phyloP scores from a whole-genome alignment of 345 rosid genomes.

The Populus davidiana region DNA sequence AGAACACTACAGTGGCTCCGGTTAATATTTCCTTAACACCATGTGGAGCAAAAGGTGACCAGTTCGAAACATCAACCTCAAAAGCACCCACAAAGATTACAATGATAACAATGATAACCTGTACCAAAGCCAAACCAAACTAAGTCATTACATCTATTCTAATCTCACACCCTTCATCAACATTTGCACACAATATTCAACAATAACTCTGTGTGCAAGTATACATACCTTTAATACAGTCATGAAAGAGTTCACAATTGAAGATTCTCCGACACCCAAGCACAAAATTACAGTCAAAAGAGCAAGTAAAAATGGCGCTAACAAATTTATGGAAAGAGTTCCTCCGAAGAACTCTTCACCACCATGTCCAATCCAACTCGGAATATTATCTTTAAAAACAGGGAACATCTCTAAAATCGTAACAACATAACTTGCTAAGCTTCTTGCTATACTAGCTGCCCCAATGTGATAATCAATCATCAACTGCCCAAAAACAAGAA shows the following conservation, averaged over 20 bases:
- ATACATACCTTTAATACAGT: conserved; percentile 64
- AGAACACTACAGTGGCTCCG: conserved; percentile 92
- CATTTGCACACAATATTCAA: neutral
- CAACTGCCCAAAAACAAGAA: conserved; percentile 84
- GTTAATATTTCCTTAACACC: conserved; percentile 72
- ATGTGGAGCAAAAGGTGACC: conserved; percentile 92
- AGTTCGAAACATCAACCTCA: conserved; percentile 78
- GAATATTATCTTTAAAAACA: conserved; percentile 51
- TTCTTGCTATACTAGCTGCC: conserved; percentile 93
- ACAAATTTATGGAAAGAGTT: conserved; percentile 64
- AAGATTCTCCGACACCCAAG: conserved; percentile 81
- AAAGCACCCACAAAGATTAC: conserved; percentile 79
- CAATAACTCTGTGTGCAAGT: neutral
- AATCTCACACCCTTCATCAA: neutral
- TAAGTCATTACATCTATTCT: neutral
- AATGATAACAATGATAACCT: conserved; percentile 78
- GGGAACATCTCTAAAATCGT: conserved; percentile 73
- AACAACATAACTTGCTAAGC: conserved; percentile 79
- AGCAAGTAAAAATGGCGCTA: conserved; percentile 71
- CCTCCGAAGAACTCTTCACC: conserved; percentile 77
- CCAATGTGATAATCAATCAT: conserved; percentile 97
- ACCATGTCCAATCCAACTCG: conserved; percentile 84
- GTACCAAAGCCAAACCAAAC: conserved; percentile 18
- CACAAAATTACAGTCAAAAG: conserved; percentile 71
- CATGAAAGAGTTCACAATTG: conserved; percentile 69